Evolutionary conservation across 2,329 filamentous ascomycete species (phyloP).

Genomic region (Botrytis galanthina): DNA sequence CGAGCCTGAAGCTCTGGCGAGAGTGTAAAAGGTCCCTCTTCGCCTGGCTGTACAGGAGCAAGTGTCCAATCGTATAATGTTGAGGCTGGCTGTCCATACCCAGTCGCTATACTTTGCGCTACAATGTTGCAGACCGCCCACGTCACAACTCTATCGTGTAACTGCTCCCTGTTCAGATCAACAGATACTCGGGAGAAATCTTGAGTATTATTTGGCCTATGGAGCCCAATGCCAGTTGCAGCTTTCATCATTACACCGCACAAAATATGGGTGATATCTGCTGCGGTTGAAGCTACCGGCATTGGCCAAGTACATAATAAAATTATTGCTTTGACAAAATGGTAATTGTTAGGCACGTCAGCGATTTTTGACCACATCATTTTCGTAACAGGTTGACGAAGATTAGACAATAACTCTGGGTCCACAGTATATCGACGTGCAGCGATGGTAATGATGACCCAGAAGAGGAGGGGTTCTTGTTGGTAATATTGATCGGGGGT

Average conservation of each 20-base stretch:
- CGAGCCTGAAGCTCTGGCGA: conserved; percentile 63
- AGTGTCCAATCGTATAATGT: conserved; percentile 75
- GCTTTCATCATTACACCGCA: conserved; percentile 85
- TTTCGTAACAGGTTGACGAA: conserved; percentile 66
- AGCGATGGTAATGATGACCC: conserved; percentile 75
- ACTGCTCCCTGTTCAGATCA: conserved; percentile 74
- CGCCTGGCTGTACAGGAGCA: conserved; percentile 54
- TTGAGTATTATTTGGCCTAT: conserved; percentile 77
- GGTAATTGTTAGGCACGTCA: conserved; percentile 74
- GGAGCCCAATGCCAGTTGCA: conserved; percentile 78
- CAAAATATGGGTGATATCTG: conserved; percentile 75
- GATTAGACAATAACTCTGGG: conserved; percentile 58
- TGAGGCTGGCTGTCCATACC: conserved; percentile 77
- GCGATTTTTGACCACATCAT: conserved; percentile 76
- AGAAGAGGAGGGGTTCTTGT: conserved; percentile 80
- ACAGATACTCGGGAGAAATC: conserved; percentile 76
- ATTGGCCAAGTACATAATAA: conserved; percentile 79
- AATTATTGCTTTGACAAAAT: conserved; percentile 77
- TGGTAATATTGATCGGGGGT: conserved; percentile 72
- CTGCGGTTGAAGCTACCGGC: conserved; percentile 76
- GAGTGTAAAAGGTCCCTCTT: conserved; percentile 58
- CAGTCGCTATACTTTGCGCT: conserved; percentile 76
- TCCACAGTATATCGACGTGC: conserved; percentile 67
- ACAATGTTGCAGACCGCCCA: conserved; percentile 88
- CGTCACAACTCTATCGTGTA: conserved; percentile 73